phyloP scores from a whole-genome alignment of 2,329 filamentous ascomycete species.

The Claviceps sp. region DNA sequence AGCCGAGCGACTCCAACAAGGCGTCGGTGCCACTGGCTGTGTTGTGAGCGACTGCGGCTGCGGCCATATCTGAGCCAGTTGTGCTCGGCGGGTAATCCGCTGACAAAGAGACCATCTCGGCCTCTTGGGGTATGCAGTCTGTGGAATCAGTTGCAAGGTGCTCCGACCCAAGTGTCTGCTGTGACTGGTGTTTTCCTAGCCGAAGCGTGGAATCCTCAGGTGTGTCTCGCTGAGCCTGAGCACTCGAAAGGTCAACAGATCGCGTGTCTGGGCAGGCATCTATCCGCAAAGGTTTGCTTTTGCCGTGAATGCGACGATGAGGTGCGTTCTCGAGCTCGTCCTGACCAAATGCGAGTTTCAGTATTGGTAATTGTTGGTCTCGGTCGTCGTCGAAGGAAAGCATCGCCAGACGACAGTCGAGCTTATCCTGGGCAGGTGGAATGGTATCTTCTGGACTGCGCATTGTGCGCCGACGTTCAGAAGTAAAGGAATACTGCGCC shows the following conservation, averaged over 20 bases:
- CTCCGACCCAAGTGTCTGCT: constrained; percentile 12
- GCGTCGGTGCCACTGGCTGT: constrained; percentile 27
- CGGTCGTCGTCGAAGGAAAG: constrained; percentile 6
- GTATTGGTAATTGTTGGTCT: background rate
- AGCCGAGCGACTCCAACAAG: constrained; percentile 55
- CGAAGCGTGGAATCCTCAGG: constrained; percentile 15
- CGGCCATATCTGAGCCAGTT: constrained; percentile 8
- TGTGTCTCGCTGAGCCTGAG: constrained; percentile 26
- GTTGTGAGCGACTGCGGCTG: constrained; percentile 11
- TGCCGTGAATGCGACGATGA: constrained; percentile 2
- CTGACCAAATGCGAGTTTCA: constrained; percentile 6
- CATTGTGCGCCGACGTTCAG: constrained; percentile 55
- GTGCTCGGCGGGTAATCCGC: constrained; percentile 7
- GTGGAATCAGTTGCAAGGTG: background rate
- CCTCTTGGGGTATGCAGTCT: constrained; percentile 1
- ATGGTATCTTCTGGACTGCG: constrained; percentile 26
- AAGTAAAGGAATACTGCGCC: constrained; percentile 55
- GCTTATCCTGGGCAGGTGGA: constrained; percentile 13
- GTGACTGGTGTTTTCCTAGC: constrained; percentile 14
- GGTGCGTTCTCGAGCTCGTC: constrained; percentile 9
- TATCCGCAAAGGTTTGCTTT: constrained; percentile 1
- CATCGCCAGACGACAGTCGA: constrained; percentile 11
- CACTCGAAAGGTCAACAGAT: constrained; percentile 45
- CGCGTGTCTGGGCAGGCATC: background rate
- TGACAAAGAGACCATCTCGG: constrained; percentile 14